Conservation (phyloP, 768 basidiomycete genomes). For the Suillus clintonianus region DNA sequence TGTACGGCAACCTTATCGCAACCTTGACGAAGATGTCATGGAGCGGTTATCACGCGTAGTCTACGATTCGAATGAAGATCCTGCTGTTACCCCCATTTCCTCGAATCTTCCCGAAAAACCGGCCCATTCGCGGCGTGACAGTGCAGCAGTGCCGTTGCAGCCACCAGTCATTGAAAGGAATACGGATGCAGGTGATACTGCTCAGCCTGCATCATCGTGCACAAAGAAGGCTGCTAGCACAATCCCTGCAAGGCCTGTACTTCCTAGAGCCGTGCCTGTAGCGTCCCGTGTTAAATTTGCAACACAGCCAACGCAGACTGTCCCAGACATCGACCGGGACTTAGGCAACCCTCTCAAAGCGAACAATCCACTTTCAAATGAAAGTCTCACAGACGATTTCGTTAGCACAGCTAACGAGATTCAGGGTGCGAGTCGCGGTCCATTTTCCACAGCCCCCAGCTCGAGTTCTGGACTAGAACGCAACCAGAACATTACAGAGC, state of each 20-base stretch:
- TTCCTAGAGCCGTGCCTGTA: constrained; percentile 17
- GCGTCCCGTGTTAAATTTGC: constrained; percentile 14
- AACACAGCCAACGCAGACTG: constrained; percentile 8
- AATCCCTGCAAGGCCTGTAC: constrained; percentile 20
- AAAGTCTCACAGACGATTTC: not conserved
- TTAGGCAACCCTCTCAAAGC: constrained; percentile 1
- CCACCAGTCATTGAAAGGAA: constrained; percentile 11
- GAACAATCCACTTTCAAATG: constrained; percentile 1
- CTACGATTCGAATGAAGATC: constrained; percentile 15
- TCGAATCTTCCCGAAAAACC: constrained; percentile 5
- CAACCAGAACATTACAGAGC: not conserved
- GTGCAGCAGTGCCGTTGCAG: constrained; percentile 23
- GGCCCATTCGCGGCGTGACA: constrained; percentile 10
- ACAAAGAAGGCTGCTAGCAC: constrained; percentile 9
- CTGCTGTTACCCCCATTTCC: not conserved
- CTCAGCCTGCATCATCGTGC: not conserved
- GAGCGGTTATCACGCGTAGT: constrained; percentile 22
- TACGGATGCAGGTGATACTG: not conserved
- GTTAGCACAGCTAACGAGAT: not conserved
- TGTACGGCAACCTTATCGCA: constrained; percentile 24
- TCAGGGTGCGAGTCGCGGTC: not conserved
- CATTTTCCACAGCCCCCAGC: not conserved
- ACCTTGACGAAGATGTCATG: constrained; percentile 21
- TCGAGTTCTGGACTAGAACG: not conserved
- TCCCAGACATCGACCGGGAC: constrained; percentile 6